Conservation (phyloP, 768 basidiomycete genomes). For the Saitozyma podzolica region DNA sequence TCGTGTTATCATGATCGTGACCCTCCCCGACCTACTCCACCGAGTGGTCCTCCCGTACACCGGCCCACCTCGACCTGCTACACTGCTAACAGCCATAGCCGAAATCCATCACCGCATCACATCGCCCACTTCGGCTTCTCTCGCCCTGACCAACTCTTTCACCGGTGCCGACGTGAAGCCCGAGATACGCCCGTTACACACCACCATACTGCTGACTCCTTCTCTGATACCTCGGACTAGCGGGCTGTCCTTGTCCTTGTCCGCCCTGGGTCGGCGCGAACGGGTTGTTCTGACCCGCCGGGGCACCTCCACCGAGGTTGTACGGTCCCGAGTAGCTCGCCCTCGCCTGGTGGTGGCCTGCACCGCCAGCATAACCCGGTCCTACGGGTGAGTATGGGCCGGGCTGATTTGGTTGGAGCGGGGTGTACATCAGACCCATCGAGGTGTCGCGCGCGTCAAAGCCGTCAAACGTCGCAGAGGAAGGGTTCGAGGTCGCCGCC, state of each 20-base stretch:
- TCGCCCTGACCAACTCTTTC: too few relatives aligned
- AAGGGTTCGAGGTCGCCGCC: slow-evolving; percentile 25
- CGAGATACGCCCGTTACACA: neutral
- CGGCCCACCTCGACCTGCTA: too few relatives aligned
- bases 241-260: slow-evolving; percentile 16
- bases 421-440: slow-evolving; percentile 44
- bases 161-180: too few relatives aligned
- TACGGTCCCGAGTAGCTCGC: slow-evolving; percentile 46
- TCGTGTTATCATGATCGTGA: too few relatives aligned
- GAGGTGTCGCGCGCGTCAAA: slow-evolving; percentile 29
- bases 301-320: neutral
- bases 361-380: slow-evolving; percentile 1
- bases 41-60: too few relatives aligned
- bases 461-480: slow-evolving; percentile 30
- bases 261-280: too few relatives aligned
- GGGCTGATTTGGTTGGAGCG: slow-evolving; percentile 30
- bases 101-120: too few relatives aligned
- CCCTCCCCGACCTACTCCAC: too few relatives aligned
- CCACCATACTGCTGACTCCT: slow-evolving; percentile 33
- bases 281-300: too few relatives aligned
- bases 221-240: slow-evolving; percentile 37
- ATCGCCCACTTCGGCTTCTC: too few relatives aligned
- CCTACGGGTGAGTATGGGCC: neutral
- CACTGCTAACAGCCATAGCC: too few relatives aligned
- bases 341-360: slow-evolving; percentile 23